Percentiles rank a stretch among this genome's conserved stretches.
These are phyloP conservation scores for Trypanosoma brucei DNA, from an alignment of 208 protist species.

Conservation along the genomic window DNA sequence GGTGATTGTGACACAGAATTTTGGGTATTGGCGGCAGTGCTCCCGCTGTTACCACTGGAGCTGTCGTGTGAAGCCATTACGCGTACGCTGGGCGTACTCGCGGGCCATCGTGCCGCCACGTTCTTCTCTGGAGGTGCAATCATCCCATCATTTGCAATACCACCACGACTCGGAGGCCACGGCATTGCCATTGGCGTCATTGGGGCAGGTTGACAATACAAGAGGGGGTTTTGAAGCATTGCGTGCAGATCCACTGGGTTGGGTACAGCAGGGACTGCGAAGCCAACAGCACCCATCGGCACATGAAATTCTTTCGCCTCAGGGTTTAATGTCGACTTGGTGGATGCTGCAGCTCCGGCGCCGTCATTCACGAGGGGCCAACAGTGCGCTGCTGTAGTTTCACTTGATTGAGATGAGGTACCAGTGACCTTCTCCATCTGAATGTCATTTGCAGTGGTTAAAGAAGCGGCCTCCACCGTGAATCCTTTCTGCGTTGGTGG, in stretches of 20 bases:
- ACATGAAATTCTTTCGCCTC: constrained; percentile 39
- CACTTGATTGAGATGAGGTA: no score
- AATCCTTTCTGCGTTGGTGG: no score
- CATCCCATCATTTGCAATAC: not conserved
- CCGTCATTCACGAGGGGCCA: no score
- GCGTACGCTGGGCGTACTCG: not conserved
- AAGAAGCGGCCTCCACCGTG: no score
- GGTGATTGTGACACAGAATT: constrained; percentile 10
- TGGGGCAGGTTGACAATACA: not conserved
- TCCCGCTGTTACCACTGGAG: not conserved
- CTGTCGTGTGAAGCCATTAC: not conserved
- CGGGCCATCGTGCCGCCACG: no score
- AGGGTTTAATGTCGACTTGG: constrained; percentile 33
- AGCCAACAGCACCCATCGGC: constrained; percentile 1
- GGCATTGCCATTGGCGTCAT: not conserved
- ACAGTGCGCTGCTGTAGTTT: no score
- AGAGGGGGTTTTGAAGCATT: not conserved
- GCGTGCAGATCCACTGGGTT: not conserved
- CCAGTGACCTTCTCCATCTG: no score
- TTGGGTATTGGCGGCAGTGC: not conserved
- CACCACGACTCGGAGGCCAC: not conserved
- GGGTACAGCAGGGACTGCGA: not conserved
- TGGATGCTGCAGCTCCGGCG: not conserved
- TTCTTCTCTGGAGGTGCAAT: constrained; percentile 3
- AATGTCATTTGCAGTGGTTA: no score